Percentiles rank a stretch among this genome's conserved stretches.
Conservation (phyloP, 805 yeast species). For the Ogataea salicorniae region DNA sequence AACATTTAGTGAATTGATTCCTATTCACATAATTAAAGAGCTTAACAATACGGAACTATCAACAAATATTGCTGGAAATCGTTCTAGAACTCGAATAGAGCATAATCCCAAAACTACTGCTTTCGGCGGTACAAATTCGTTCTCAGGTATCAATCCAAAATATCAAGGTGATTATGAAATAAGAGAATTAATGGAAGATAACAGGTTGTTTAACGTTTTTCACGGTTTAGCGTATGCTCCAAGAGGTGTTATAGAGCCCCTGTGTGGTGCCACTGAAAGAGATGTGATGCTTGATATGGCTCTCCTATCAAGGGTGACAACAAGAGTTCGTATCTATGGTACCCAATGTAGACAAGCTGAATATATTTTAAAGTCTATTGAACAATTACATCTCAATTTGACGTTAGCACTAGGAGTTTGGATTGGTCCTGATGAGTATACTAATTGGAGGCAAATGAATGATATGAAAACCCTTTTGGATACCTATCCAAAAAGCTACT, state of each 20-base stretch:
- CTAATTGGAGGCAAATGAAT: slow-evolving; percentile 42
- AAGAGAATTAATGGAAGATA: slow-evolving; percentile 32
- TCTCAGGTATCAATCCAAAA: slow-evolving; percentile 29
- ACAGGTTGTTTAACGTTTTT: slow-evolving; percentile 34
- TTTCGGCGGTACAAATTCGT: slow-evolving; percentile 13
- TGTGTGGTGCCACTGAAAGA: slow-evolving; percentile 43
- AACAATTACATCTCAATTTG: slow-evolving; percentile 45
- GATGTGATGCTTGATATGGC: slow-evolving; percentile 55
- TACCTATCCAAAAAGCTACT: slow-evolving; percentile 39
- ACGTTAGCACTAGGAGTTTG: slow-evolving; percentile 59
- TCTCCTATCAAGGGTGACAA: slow-evolving; percentile 51
- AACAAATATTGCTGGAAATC: neutral
- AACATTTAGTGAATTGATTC: no score
- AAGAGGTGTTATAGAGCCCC: slow-evolving; percentile 41
- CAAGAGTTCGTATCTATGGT: slow-evolving; percentile 52
- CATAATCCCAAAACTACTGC: neutral
- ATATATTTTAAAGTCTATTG: slow-evolving; percentile 47
- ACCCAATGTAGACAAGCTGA: slow-evolving; percentile 57
- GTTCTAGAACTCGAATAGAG: no score
- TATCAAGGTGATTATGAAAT: slow-evolving; percentile 34
- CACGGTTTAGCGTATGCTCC: slow-evolving; percentile 63
- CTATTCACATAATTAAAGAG: no score
- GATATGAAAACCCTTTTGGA: slow-evolving; percentile 38
- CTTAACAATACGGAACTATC: no score
- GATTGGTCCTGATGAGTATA: slow-evolving; percentile 44